Base-by-base conservation (phyloP, 139 green algal genomes). In the Coelastrella sp. region DNA sequence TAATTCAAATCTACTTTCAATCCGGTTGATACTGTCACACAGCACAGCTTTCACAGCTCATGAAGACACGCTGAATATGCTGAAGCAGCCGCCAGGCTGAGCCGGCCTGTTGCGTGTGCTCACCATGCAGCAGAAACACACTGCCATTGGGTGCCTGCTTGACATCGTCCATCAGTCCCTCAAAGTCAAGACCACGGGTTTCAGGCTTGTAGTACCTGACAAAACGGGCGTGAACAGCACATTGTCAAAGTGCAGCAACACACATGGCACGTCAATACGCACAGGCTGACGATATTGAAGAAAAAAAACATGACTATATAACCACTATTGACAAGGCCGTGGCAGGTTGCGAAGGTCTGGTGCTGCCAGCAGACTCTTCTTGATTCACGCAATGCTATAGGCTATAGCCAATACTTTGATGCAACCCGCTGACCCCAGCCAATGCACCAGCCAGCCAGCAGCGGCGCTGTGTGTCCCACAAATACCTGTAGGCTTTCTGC, bases 81-180 rank as follows among this genome's bases (percentile, higher is more conserved):
- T 71, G 2, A 14, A 20, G 16, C 64, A 71, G 11, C 64, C 13
- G 11, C 13, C 11, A 0, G 16, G 64, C 11, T 71, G 3, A 14
- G 11, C 13, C 11, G 2, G 64, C 64, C 22, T 19, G 32, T 11
- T 60, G 14, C 14, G 13, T 16, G 23, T n/a, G 5, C 83, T 88
- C 68, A 13, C 96, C 97, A 82, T 99, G 97, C 85, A 99, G 94
- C 73, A 99, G 92, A 66, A 99, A 95, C n/a, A 98, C 91, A 61
- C 77, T 93, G 87, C 96, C 97, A 1, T 87, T 82, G 8, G 96
- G 96, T 0, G 96, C 96, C 5, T 58, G 71, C 89, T 96, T 90
- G 23, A 97, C 80, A 86, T 98, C 96, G 76, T 97, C 94, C 93
- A 98, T 91, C 47, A 98, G 92, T 5, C 96, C 95, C 17, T 97